phyloP scores from a whole-genome alignment of 108 stramenopile genomes.

The Pseudonitzschia delicatissima region DNA sequence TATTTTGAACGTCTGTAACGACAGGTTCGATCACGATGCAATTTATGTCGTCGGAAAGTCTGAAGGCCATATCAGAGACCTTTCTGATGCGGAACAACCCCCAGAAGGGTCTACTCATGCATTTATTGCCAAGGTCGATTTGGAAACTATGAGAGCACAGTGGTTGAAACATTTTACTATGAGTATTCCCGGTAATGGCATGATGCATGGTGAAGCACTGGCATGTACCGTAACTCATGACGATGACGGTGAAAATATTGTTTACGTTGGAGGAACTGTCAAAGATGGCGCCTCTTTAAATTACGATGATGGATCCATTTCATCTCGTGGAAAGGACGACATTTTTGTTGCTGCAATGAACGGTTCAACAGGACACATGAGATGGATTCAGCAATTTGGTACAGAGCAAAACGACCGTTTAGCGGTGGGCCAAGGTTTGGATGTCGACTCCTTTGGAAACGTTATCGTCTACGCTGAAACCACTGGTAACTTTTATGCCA shows the following conservation, averaged over 20 bases:
- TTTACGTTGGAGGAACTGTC: conserved; percentile 29
- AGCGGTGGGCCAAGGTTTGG: conserved; percentile 32
- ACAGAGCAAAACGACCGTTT: conserved; percentile 38
- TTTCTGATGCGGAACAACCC: conserved; percentile 14
- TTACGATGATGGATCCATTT: background rate
- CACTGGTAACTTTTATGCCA: conserved; percentile 30
- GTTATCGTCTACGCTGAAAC: conserved; percentile 49
- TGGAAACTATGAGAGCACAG: conserved; percentile 10
- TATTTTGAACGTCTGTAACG: conserved; percentile 31
- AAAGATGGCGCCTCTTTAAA: conserved; percentile 24
- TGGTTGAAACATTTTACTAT: conserved; percentile 35
- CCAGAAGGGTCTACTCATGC: conserved; percentile 23
- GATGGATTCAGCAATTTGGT: conserved; percentile 44
- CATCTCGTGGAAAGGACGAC: conserved; percentile 37
- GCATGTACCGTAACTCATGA: conserved; percentile 21
- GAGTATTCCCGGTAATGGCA: background rate
- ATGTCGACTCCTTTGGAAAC: conserved; percentile 37
- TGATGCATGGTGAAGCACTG: conserved; percentile 12
- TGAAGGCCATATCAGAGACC: conserved; percentile 22
- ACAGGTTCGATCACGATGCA: conserved; percentile 21
- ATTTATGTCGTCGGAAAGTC: conserved; percentile 42
- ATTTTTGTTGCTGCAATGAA: conserved; percentile 38
- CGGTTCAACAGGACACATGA: conserved; percentile 25
- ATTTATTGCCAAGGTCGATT: conserved; percentile 24
- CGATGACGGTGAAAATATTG: conserved; percentile 12